These are phyloP conservation scores for Brassica hybrid DNA, from an alignment of 441 rosid genomes.

Conservation along the genomic window DNA sequence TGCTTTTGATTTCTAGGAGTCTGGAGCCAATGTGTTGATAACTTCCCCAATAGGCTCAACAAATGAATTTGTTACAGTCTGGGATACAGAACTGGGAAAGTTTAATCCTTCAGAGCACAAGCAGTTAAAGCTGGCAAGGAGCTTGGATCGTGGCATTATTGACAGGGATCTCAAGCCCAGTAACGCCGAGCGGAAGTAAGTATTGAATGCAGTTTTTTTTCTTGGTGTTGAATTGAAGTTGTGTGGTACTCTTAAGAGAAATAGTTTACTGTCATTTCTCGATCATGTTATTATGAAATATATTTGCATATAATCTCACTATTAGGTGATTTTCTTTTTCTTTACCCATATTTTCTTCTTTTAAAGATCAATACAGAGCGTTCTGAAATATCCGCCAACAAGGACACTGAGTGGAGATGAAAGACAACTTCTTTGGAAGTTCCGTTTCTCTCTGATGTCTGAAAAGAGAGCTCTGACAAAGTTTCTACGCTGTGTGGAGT, in stretches of 20 bases:
- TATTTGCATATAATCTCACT: constrained; percentile 25
- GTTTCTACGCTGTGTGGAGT: constrained; percentile 95
- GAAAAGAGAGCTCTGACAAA: constrained; percentile 98
- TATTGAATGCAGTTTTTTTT: background rate
- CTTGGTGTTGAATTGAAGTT: background rate
- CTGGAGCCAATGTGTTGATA: constrained; percentile 87
- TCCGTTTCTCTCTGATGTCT: constrained; percentile 92
- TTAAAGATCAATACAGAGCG: constrained; percentile 82
- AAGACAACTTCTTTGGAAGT: constrained; percentile 98
- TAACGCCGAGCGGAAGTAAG: constrained; percentile 82
- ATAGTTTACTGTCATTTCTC: background rate
- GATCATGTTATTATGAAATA: constrained; percentile 10
- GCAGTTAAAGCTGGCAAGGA: constrained; percentile 96
- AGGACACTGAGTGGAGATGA: constrained; percentile 94
- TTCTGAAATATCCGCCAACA: constrained; percentile 95
- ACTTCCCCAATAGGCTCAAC: constrained; percentile 88
- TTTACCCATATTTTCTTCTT: constrained; percentile 19
- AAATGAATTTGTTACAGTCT: constrained; percentile 92
- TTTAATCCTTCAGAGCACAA: constrained; percentile 95
- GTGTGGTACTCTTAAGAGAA: constrained; percentile 2
- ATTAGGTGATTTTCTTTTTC: constrained; percentile 26
- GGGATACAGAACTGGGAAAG: constrained; percentile 96
- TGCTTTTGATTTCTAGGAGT: constrained; percentile 60
- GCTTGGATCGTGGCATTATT: constrained; percentile 93
- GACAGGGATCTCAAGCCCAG: constrained; percentile 99